Conservation (phyloP, 441 rosid genomes). For the Macaranga tanarius region DNA sequence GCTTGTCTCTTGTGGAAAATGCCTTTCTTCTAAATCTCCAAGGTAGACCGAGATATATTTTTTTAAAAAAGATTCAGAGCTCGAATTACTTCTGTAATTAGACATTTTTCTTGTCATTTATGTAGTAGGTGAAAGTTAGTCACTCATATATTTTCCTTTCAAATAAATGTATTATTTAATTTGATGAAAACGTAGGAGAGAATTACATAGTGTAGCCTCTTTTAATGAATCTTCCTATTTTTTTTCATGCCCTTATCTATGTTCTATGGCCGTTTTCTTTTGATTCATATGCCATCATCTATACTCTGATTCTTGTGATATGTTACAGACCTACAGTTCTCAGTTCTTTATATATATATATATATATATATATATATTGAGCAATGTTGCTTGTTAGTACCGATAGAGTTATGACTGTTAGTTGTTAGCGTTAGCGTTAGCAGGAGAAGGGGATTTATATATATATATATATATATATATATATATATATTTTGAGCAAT, state of each 20-base stretch:
- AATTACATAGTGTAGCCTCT: slow-evolving; percentile 17
- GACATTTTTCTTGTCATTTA: slow-evolving; percentile 38
- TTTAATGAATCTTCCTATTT: neutral
- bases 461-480: too few relatives aligned
- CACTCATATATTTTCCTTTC: slow-evolving; percentile 18
- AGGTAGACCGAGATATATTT: slow-evolving; percentile 34
- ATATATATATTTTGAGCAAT: too few relatives aligned
- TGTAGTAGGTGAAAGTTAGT: slow-evolving; percentile 24
- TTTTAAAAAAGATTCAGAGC: slow-evolving; percentile 24
- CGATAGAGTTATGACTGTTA: too few relatives aligned
- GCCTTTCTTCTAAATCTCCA: slow-evolving; percentile 69
- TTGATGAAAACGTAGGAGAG: slow-evolving; percentile 31
- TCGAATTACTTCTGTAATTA: slow-evolving; percentile 34
- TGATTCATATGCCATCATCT: neutral
- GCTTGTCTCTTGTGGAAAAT: slow-evolving; percentile 78
- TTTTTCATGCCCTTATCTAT: neutral
- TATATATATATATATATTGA: too few relatives aligned
- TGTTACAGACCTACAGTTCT: neutral
- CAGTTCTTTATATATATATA: too few relatives aligned
- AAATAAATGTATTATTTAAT: slow-evolving; percentile 36
- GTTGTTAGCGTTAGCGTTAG: too few relatives aligned
- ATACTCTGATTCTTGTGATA: neutral
- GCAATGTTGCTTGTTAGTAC: too few relatives aligned
- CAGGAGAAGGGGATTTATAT: too few relatives aligned
- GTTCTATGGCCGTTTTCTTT: neutral